Evolutionary conservation across 2,329 filamentous ascomycete species (phyloP).

Genomic region (Coniella lustricola): DNA sequence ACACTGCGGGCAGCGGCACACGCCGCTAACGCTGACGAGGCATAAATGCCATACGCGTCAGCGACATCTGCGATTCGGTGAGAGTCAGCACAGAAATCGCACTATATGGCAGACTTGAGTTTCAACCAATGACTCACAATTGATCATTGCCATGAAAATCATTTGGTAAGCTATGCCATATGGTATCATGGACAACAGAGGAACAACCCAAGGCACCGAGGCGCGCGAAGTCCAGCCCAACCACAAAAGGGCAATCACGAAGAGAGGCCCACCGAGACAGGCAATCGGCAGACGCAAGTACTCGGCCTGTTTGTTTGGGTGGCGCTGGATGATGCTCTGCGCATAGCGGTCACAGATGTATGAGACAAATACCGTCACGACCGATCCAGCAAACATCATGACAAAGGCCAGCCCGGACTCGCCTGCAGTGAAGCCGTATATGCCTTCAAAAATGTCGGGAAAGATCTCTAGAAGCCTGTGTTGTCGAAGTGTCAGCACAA

Average conservation of each 20-base stretch:
- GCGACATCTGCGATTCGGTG: conserved; percentile 13
- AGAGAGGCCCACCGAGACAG: conserved; percentile 21
- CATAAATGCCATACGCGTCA: conserved; percentile 23
- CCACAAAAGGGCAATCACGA: conserved; percentile 23
- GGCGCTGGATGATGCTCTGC: conserved; percentile 15
- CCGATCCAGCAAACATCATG: conserved; percentile 22
- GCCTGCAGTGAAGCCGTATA: conserved; percentile 25
- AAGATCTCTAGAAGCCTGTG: conserved; percentile 20
- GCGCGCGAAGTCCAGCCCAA: conserved; percentile 22
- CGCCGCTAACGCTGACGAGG: conserved; percentile 23
- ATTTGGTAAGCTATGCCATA: conserved; percentile 24
- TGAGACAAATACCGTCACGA: conserved; percentile 17
- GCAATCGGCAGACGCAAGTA: conserved; percentile 24
- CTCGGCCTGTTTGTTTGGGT: conserved; percentile 21
- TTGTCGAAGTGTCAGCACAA: conserved; percentile 1
- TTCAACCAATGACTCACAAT: conserved; percentile 8
- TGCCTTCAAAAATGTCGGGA: conserved; percentile 20
- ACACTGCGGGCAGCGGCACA: conserved; percentile 21
- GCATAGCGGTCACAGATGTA: conserved; percentile 20
- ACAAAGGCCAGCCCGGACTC: conserved; percentile 21
- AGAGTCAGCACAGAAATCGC: neutral
- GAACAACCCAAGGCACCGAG: conserved; percentile 23
- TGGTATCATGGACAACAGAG: conserved; percentile 20
- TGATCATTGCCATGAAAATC: conserved; percentile 24
- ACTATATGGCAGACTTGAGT: neutral